A percentile compares a stretch with the other conserved stretches of the same genome.
These are phyloP conservation scores for Acanthamoeba lugdunensis DNA, from an alignment of 208 protist species.

Conservation along the genomic window DNA sequence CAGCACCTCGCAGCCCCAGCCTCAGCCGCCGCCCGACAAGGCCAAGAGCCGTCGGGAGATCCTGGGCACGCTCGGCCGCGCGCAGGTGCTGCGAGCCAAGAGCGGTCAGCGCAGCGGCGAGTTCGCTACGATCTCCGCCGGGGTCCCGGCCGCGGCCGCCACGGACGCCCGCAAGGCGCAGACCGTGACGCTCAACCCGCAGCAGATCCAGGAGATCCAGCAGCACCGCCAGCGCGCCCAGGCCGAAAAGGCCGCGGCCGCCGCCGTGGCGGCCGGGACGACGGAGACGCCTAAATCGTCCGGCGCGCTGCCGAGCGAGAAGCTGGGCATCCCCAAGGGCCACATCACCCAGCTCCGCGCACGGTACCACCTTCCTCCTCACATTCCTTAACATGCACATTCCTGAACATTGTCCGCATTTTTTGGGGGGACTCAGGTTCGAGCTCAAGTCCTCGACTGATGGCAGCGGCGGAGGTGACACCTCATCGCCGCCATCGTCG, in stretches of 20 bases:
- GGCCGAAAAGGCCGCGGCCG: background rate
- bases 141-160: background rate
- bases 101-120: background rate
- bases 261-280: background rate
- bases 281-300: too few species aligned
- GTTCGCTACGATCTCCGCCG: background rate
- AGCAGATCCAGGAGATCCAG: slow-evolving; percentile 38
- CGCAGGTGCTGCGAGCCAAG: background rate
- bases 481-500: background rate
- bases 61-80: slow-evolving; percentile 23
- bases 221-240: background rate
- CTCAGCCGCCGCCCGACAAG: background rate
- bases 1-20: background rate
- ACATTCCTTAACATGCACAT: too few species aligned
- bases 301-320: background rate
- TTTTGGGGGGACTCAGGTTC: too few species aligned
- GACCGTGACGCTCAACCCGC: slow-evolving; percentile 17
- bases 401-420: too few species aligned
- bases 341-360: slow-evolving; percentile 46
- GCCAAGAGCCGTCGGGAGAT: slow-evolving; percentile 21
- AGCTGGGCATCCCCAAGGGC: slow-evolving; percentile 44
- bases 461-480: background rate
- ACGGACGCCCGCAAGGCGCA: background rate
- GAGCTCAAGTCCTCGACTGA: background rate
- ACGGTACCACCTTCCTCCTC: background rate